phyloP scores from a whole-genome alignment of 768 basidiomycete species.

The Dentipellis sp. region DNA sequence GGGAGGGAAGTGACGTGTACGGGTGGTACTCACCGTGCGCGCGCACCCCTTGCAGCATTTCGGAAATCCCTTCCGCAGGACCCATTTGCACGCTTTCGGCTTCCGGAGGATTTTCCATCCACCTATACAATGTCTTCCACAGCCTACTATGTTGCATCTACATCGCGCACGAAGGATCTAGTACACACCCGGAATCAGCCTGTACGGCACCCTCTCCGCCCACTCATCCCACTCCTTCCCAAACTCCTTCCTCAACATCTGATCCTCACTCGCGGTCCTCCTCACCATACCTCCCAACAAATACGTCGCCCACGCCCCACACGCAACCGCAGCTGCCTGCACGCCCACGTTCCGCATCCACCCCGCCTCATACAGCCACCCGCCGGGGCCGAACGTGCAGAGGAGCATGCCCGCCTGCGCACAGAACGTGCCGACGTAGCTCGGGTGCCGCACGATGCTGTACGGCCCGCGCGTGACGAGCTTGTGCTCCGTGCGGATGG shows the following conservation, averaged over 20 bases:
- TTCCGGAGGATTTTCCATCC: too few species aligned
- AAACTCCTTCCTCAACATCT: conserved; percentile 1
- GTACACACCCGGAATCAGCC: conserved; percentile 1
- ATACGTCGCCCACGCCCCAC: not conserved
- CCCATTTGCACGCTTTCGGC: too few species aligned
- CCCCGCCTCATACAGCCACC: conserved; percentile 9
- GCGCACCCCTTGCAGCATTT: too few species aligned
- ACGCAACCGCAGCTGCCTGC: not conserved
- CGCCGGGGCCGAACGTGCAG: conserved; percentile 12
- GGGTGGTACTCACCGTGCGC: too few species aligned
- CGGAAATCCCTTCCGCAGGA: too few species aligned
- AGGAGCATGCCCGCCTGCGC: conserved; percentile 10
- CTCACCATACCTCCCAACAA: not conserved
- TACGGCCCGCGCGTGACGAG: conserved; percentile 18
- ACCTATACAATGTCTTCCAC: too few species aligned
- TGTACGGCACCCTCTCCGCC: not conserved
- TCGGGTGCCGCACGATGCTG: conserved; percentile 16
- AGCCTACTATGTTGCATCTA: too few species aligned
- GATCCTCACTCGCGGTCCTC: not conserved
- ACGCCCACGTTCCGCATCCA: not conserved
- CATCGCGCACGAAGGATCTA: not conserved
- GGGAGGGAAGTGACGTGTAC: too few species aligned
- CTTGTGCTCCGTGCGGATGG: conserved; percentile 12
- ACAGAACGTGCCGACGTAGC: conserved; percentile 14
- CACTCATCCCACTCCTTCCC: conserved; percentile 1